Conservation (phyloP, 2,329 filamentous ascomycete genomes). For the Cylindrodendrum hubeiense region DNA sequence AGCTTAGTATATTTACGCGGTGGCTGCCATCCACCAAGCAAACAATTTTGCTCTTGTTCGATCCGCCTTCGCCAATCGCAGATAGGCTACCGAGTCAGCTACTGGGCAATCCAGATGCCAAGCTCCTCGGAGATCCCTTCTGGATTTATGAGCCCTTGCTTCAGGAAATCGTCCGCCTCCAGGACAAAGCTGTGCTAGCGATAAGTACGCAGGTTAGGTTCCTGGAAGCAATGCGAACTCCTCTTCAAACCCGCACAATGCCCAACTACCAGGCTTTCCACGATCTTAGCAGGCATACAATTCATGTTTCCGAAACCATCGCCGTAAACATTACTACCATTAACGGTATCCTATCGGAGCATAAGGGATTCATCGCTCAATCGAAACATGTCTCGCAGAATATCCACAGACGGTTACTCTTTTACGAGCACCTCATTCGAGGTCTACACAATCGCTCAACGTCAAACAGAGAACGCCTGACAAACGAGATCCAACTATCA, state of each 20-base stretch:
- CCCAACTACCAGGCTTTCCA: conserved; percentile 53
- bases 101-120: neutral
- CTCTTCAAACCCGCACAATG: conserved; percentile 7
- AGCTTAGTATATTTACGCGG: conserved; percentile 5
- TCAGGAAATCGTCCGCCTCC: neutral
- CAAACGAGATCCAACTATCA: no score
- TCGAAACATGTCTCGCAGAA: conserved; percentile 19
- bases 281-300: conserved; percentile 56
- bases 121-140: neutral
- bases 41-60: neutral
- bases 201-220: no score
- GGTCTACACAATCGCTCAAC: conserved; percentile 51
- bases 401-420: conserved; percentile 48
- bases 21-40: neutral
- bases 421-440: conserved; percentile 49
- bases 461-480: conserved; percentile 28
- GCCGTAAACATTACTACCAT: conserved; percentile 46
- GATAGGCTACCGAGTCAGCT: neutral
- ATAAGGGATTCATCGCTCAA: conserved; percentile 35
- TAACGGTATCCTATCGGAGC: conserved; percentile 33
- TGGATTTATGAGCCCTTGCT: conserved; percentile 6
- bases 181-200: neutral
- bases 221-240: no score
- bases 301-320: conserved; percentile 58
- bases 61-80: neutral